phyloP scores from a whole-genome alignment of 768 basidiomycete genomes.

The Agrocybe pediades region DNA sequence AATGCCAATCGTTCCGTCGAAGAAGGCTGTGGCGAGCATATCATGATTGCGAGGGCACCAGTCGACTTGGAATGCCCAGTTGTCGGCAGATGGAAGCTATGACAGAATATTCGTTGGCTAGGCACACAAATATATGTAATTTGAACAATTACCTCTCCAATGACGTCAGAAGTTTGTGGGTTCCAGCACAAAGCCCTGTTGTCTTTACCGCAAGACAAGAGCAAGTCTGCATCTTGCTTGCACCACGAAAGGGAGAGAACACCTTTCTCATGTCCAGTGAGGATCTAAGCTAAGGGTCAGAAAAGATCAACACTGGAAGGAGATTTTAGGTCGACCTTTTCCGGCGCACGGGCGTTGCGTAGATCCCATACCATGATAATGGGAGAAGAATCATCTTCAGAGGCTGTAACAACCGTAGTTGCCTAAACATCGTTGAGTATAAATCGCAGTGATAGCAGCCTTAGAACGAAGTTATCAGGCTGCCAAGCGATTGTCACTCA shows the following conservation, averaged over 20 bases:
- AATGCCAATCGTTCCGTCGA: slow-evolving; percentile 92
- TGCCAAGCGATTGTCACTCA: slow-evolving; percentile 99
- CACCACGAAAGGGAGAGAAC: slow-evolving; percentile 96
- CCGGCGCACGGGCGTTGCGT: slow-evolving; percentile 96
- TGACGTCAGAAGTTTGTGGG: slow-evolving; percentile 85
- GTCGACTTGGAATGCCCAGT: slow-evolving; percentile 98
- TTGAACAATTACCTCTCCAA: slow-evolving; percentile 92
- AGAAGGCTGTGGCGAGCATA: slow-evolving; percentile 89
- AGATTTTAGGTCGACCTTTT: slow-evolving; percentile 62
- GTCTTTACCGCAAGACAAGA: slow-evolving; percentile 95
- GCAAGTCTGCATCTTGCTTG: slow-evolving; percentile 88
- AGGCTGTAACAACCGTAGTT: slow-evolving; percentile 92
- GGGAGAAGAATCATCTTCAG: slow-evolving; percentile 94
- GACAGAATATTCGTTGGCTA: slow-evolving; percentile 2
- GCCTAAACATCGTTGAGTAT: slow-evolving; percentile 73
- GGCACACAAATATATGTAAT: no score
- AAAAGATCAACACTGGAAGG: background rate
- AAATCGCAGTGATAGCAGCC: background rate
- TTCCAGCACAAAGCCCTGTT: slow-evolving; percentile 97
- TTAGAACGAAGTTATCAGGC: slow-evolving; percentile 73
- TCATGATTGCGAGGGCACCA: slow-evolving; percentile 93
- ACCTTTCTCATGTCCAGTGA: slow-evolving; percentile 97
- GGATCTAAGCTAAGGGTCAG: slow-evolving; percentile 55
- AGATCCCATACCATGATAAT: slow-evolving; percentile 99
- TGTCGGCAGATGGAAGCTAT: slow-evolving; percentile 84